Base-by-base conservation (phyloP, 2,329 filamentous ascomycete genomes). In the Cladosporium velox region DNA sequence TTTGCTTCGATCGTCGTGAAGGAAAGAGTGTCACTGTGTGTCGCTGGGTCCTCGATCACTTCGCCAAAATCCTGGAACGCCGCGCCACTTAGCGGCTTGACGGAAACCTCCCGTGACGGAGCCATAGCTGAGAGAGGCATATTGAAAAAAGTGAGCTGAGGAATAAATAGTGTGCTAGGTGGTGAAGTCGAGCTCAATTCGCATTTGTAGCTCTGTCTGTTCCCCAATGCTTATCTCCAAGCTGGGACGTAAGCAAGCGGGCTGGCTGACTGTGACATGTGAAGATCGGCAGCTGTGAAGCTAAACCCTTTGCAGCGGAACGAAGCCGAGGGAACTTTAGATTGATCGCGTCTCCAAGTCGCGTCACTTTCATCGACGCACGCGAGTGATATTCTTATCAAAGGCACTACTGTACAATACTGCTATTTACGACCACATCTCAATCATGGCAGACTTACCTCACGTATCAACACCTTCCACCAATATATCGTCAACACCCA, bases 31-130 rank as follows among this genome's bases (percentile, higher is more conserved):
- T 64, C 66, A 85, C 79, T 69, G 76, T 76, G 70, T 88, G 76
- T 73, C 82, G 78, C 52, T 86, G 84, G 67, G 75, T 94, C 92
- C 75, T 88, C 82, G 71, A 97, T 86, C 57, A 95, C 92, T 65
- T 91, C 89, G 76, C 95, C 95, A 78, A 96, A 99, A 52, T 87
- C 84, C 15, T 87, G 82, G 79, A 97, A 98, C 62, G 86, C 80
- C 4, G 83, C 80, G 55, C 86, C 85, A 10, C 88, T 90, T 62
- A 97, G 86, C 12, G 63, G 54, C 35, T 85, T 80, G 3, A 91
- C 85, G 14, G 82, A 80, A 69, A 94, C 76, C 32, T 77, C 71
- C 67, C 80, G 73, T 68, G 74, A 74, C 21, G 78, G 74, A 66
- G 77, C 67, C 69, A 79, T 67, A 73, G 79, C 78, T 49, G 77